Evolutionary conservation across 768 basidiomycete species (phyloP), one percentile per base, ranked within the genome.

Genomic region (Leccinum arenicola): DNA sequence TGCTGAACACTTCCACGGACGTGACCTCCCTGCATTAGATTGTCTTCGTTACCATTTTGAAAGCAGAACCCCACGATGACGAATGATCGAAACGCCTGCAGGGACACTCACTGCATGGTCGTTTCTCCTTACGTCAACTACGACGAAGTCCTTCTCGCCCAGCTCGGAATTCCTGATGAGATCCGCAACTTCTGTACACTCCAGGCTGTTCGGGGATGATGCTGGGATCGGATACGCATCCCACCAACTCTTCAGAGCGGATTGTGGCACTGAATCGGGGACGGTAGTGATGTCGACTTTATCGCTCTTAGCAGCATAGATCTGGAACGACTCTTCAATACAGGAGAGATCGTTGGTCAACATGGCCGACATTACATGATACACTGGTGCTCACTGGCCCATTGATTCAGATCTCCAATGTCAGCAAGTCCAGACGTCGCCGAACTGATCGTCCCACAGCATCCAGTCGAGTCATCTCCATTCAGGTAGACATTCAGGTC

Each of bases 41-140:
- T 15, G 45, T 36, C 29, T 40, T 35, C 8, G n/a, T 56, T 31
- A 57, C 21, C n/a, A 19, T 10, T 43, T 14, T 43, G 33, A 15
- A 11, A 21, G 23, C 1, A 48, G 19, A 9, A 53, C 23, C 10
- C 27, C 19, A n/a, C 10, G n/a, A 43, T 3, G 1, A 9, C 27
- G 3, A 17, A 27, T 25, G 14, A 21, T 43, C n/a, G 23, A 21
- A 25, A 48, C 40, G n/a, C 11, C 11, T 33, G 12, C n/a, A 17
- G 40, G 19, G 12, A 15, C 25, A 68, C 76, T 23, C 65, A 84
- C 82, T 7, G 57, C 71, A 57, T 77, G 75, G 63, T 84, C 84
- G 21, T 78, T 70, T 51, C 73, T 67, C 23, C 82, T 74, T 27
- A 84, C 83, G 56, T 85, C 82, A 14, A 85, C 75, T 2, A 85